These are phyloP conservation scores for Rosa multiflora DNA, from an alignment of 306 rosid genomes.

Conservation along the genomic window DNA sequence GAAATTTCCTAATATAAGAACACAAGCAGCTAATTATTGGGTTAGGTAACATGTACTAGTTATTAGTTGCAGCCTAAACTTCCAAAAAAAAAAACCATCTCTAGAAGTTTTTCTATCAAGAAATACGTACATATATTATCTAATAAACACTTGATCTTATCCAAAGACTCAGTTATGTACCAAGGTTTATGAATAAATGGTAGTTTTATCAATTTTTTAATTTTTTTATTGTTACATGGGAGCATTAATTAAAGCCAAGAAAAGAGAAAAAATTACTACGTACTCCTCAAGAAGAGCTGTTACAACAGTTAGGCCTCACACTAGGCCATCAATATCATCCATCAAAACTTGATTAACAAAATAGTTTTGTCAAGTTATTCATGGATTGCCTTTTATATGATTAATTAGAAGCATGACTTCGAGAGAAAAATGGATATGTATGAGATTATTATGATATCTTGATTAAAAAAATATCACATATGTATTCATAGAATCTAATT, in stretches of 20 bases:
- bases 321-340: too few relatives aligned
- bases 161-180: neutral
- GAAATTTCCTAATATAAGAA: neutral
- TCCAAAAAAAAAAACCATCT: neutral
- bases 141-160: neutral
- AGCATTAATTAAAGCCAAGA: too few relatives aligned
- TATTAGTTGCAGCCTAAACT: neutral
- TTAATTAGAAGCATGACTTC: neutral
- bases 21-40: slow-evolving; percentile 5
- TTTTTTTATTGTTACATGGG: too few relatives aligned
- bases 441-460: too few relatives aligned
- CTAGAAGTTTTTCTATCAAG: neutral
- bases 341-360: too few relatives aligned
- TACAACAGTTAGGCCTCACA: too few relatives aligned
- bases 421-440: neutral
- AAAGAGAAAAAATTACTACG: too few relatives aligned
- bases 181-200: neutral
- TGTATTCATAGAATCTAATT: too few relatives aligned
- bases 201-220: too few relatives aligned
- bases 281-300: too few relatives aligned
- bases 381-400: neutral
- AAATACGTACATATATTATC: neutral
- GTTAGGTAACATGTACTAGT: slow-evolving; percentile 6
- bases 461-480: too few relatives aligned
- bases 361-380: neutral